phyloP scores from a whole-genome alignment of 371 early-diverging fungal species.

The Lichtheimia ramosa region DNA sequence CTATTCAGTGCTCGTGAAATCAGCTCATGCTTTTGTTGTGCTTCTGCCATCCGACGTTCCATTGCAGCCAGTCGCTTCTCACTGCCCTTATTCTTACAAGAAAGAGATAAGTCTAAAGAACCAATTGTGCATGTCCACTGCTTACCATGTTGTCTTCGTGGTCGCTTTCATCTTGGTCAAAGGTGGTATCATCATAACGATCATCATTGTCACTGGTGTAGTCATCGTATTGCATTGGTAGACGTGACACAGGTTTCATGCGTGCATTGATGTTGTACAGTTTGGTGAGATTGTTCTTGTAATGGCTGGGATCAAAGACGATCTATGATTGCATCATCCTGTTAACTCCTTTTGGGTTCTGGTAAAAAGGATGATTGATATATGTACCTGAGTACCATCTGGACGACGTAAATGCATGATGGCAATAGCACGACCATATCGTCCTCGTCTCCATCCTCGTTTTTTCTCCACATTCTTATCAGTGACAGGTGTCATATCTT shows the following conservation, averaged over 20 bases:
- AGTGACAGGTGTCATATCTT: conserved; percentile 67
- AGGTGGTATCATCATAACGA: neutral
- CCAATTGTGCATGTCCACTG: too few relatives aligned
- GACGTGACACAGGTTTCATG: conserved; percentile 39
- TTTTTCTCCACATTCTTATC: conserved; percentile 68
- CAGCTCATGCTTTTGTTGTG: conserved; percentile 24
- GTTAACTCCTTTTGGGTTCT: neutral
- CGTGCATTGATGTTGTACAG: conserved; percentile 51
- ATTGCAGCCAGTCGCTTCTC: conserved; percentile 35
- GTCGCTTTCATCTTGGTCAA: too few relatives aligned
- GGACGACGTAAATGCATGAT: conserved; percentile 63
- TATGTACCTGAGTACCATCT: conserved; percentile 48
- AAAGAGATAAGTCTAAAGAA: neutral
- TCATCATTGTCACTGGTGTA: conserved; percentile 1
- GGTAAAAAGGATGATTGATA: neutral
- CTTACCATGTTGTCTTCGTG: too few relatives aligned
- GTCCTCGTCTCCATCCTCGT: conserved; percentile 73
- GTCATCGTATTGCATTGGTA: conserved; percentile 48
- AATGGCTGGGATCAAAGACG: conserved; percentile 71
- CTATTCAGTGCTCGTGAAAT: conserved; percentile 17
- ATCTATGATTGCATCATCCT: conserved; percentile 31
- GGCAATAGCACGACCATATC: conserved; percentile 76
- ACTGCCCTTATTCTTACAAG: conserved; percentile 13
- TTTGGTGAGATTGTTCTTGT: conserved; percentile 71
- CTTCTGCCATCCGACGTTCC: conserved; percentile 26